These are phyloP conservation scores for Fusarium sp. DNA, from an alignment of 2,329 filamentous ascomycete species.

Conservation along the genomic window DNA sequence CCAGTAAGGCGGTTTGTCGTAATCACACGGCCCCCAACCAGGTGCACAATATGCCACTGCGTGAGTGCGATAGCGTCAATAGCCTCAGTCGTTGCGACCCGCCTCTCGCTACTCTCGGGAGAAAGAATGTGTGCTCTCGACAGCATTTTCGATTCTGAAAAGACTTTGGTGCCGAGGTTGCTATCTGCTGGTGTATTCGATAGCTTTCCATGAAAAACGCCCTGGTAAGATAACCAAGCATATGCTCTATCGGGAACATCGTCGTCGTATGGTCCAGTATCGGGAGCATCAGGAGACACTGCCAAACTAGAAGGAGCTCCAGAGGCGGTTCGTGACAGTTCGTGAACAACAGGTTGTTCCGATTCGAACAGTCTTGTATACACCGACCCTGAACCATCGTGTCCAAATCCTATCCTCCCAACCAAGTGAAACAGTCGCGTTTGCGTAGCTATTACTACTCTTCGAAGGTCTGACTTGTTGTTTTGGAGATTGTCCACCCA, in stretches of 20 bases:
- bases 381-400: conserved; percentile 85
- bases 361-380: conserved; percentile 90
- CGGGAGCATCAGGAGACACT: conserved; percentile 79
- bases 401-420: conserved; percentile 79
- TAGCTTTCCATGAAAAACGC: conserved; percentile 88
- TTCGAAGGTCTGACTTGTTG: conserved; percentile 77
- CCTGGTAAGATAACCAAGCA: conserved; percentile 90
- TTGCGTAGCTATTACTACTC: conserved; percentile 84
- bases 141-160: conserved; percentile 83
- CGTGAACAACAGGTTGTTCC: conserved; percentile 82
- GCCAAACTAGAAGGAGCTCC: conserved; percentile 73
- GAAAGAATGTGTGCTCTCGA: conserved; percentile 78
- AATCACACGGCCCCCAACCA: conserved; percentile 85
- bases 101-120: conserved; percentile 73
- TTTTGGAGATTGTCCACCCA: conserved; percentile 82
- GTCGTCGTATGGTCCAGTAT: conserved; percentile 67
- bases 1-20: conserved; percentile 90
- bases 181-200: conserved; percentile 69
- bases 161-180: conserved; percentile 78
- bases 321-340: conserved; percentile 70
- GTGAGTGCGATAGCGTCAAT: conserved; percentile 87
- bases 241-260: conserved; percentile 78
- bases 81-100: conserved; percentile 74
- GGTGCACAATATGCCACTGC: conserved; percentile 90
- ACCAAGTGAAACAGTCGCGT: conserved; percentile 83